Evolutionary conservation across 2,329 filamentous ascomycete genomes (phyloP).

Genomic region (Ascocoryne sarcoides): DNA sequence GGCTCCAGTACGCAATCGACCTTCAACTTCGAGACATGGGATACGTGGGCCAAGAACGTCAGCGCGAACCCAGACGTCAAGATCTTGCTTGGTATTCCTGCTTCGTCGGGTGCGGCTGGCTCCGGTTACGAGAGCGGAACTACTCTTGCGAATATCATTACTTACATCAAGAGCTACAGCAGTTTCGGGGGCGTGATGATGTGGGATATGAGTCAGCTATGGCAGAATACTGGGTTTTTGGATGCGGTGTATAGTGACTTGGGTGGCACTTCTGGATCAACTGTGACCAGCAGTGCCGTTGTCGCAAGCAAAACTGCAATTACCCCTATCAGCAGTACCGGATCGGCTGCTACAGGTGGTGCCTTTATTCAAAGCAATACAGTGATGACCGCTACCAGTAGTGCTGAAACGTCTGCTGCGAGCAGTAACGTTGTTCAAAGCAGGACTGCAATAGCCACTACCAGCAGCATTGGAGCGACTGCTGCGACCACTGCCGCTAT

Average conservation of each 20-base stretch:
- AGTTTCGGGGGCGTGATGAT: conserved; percentile 62
- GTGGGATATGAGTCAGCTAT: conserved; percentile 58
- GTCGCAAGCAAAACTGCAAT: conserved; percentile 17
- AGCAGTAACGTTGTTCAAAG: no score
- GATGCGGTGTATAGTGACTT: conserved; percentile 9
- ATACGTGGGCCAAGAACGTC: conserved; percentile 52
- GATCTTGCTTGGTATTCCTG: conserved; percentile 53
- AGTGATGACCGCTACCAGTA: no score
- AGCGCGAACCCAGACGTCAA: conserved; percentile 52
- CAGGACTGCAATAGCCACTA: no score
- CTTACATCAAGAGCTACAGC: conserved; percentile 43
- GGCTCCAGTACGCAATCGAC: conserved; percentile 38
- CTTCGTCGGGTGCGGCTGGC: conserved; percentile 36
- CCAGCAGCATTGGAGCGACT: neutral
- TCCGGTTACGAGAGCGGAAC: conserved; percentile 44
- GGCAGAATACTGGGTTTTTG: conserved; percentile 49
- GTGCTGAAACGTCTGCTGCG: no score
- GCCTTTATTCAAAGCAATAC: neutral
- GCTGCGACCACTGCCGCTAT: neutral
- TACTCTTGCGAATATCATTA: conserved; percentile 41
- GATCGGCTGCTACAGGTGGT: neutral
- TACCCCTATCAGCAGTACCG: neutral
- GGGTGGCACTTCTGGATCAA: conserved; percentile 1
- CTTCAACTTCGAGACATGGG: conserved; percentile 57
- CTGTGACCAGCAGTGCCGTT: conserved; percentile 15